Conservation (phyloP, 257 asterid species). For the Paraleonurus japonicus region DNA sequence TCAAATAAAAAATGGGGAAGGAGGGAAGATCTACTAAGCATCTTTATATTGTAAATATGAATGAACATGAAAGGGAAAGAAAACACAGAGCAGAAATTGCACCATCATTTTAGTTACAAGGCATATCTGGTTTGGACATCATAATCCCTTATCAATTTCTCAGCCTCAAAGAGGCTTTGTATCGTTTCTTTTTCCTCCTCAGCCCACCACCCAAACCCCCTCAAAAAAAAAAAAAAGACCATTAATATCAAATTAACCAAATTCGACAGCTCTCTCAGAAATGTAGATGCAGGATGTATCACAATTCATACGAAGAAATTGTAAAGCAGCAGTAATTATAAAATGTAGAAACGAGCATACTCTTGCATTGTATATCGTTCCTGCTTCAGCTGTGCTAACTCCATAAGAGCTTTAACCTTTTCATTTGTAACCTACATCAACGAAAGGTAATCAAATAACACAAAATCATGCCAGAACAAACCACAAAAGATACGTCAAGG, state of each 20-base stretch:
- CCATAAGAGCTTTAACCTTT: conserved; percentile 93
- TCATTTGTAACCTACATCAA: conserved; percentile 83
- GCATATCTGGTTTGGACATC: no score
- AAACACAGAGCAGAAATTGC: no score
- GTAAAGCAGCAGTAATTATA: neutral
- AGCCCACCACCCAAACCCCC: no score
- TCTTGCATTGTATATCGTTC: conserved; percentile 54
- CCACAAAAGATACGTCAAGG: neutral
- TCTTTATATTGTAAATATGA: no score
- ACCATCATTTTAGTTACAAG: no score
- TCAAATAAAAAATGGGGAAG: neutral
- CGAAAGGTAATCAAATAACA: conserved; percentile 12
- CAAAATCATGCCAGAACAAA: neutral
- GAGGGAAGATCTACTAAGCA: neutral
- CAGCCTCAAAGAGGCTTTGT: no score
- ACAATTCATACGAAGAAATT: conserved; percentile 18
- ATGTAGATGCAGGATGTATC: conserved; percentile 4
- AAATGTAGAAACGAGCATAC: conserved; percentile 47
- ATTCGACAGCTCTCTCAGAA: neutral
- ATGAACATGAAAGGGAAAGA: no score
- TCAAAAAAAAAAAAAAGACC: neutral
- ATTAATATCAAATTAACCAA: neutral
- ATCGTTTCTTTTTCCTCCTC: no score
- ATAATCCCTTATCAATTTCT: no score
- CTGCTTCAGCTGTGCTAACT: conserved; percentile 86